These are phyloP conservation scores for Paracorniculantispora psalliotae DNA, from an alignment of 2,329 filamentous ascomycete species.

Conservation along the genomic window DNA sequence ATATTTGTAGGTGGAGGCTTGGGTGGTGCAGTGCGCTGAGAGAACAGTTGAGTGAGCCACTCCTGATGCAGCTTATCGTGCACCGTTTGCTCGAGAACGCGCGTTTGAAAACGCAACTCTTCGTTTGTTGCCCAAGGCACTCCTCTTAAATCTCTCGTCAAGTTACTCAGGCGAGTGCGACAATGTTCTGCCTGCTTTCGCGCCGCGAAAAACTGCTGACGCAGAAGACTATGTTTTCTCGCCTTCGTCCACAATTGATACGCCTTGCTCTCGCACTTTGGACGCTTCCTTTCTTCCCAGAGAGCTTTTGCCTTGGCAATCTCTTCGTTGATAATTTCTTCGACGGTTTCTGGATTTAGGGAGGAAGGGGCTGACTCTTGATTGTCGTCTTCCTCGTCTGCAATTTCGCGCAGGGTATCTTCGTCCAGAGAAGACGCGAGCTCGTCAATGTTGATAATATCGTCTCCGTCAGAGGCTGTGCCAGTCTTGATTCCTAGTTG, in stretches of 20 bases:
- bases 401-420: constrained; percentile 57
- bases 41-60: constrained; percentile 47
- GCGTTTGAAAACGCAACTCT: constrained; percentile 52
- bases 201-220: constrained; percentile 29
- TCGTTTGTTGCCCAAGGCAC: constrained; percentile 47
- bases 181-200: constrained; percentile 37
- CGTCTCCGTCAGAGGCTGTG: constrained; percentile 23
- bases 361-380: not conserved
- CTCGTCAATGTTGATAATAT: constrained; percentile 40
- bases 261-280: constrained; percentile 51
- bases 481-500: not conserved
- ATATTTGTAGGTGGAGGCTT: constrained; percentile 23
- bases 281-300: constrained; percentile 58
- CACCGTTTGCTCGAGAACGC: constrained; percentile 59
- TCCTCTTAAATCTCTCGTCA: constrained; percentile 47
- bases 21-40: constrained; percentile 25
- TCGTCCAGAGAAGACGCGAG: constrained; percentile 41
- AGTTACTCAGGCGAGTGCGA: constrained; percentile 49
- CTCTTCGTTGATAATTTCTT: constrained; percentile 47
- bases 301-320: constrained; percentile 44
- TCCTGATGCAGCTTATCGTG: constrained; percentile 50
- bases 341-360: constrained; percentile 29
- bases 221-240: constrained; percentile 34
- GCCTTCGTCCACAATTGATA: constrained; percentile 57
- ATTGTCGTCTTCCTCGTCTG: constrained; percentile 45